These are phyloP conservation scores for Hymenochaete sp. DNA, from an alignment of 1,284 basidiomycete species.

Conservation along the genomic window DNA sequence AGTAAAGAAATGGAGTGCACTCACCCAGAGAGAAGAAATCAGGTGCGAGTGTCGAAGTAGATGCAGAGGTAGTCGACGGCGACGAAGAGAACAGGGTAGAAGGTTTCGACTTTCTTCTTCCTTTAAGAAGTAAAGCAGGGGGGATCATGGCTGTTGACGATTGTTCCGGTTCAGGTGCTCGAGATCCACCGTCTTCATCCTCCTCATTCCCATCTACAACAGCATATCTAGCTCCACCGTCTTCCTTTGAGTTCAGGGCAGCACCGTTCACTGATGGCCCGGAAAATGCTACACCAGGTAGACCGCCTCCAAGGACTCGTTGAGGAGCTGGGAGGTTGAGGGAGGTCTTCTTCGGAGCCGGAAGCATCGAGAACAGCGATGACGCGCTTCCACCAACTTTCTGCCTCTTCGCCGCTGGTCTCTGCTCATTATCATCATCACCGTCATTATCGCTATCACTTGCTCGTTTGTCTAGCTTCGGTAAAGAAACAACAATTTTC, in stretches of 20 bases:
- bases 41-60: constrained; percentile 44
- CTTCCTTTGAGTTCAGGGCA: constrained; percentile 8
- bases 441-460: constrained; percentile 22
- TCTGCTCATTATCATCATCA: constrained; percentile 32
- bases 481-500: constrained; percentile 64
- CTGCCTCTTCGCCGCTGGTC: constrained; percentile 51
- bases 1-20: constrained; percentile 6
- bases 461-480: constrained; percentile 37
- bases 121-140: constrained; percentile 42
- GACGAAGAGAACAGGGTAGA: no score
- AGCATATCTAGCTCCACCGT: constrained; percentile 16
- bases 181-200: constrained; percentile 2
- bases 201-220: constrained; percentile 19
- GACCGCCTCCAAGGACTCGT: constrained; percentile 56
- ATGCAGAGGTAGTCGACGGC: constrained; percentile 30
- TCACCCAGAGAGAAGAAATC: constrained; percentile 63
- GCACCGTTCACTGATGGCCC: constrained; percentile 4
- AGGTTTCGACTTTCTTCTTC: constrained; percentile 44
- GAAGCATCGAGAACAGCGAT: constrained; percentile 62
- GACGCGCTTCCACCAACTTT: constrained; percentile 45
- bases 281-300: constrained; percentile 52
- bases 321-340: constrained; percentile 33
- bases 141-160: constrained; percentile 41
- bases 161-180: constrained; percentile 5
- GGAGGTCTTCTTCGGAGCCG: constrained; percentile 57